Evolutionary conservation across 768 basidiomycete species (phyloP), one percentile per base, ranked within the genome.

Genomic region (Tephrocybe sp.): DNA sequence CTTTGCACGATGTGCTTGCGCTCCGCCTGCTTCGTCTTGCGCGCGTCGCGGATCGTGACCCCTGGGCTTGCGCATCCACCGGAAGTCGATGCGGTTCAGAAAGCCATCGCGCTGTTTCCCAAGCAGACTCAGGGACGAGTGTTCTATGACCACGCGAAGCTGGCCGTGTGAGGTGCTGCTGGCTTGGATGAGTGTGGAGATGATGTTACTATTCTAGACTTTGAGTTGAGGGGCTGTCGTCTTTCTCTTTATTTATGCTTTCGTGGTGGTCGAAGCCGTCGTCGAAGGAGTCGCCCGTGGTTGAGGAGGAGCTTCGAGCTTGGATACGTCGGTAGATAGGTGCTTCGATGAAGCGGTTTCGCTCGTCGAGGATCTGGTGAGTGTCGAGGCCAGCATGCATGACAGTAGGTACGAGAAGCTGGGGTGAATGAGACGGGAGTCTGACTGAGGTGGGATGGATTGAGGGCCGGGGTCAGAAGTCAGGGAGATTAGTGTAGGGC

Each of bases 1-100:
- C 98, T 87, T 61, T 98, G 94, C 57, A 95, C 94, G 63, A 96
- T 80, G 62, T 99, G 97, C 65, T 96, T 94, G 73, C 92, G 81
- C 70, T 99, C 97, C 5, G 88, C 79, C 52, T 84, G 81, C 68
- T 98, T 96, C 1, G 92, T 95, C 68, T 79, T 79, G 39, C 92
- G 86, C 22, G 92, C 92, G 63, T 98, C 95, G 16, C 92, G 85
- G 45, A 96, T 75, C 5, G 84, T 85, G n/a, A n/a, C n/a, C n/a
- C n/a, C n/a, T n/a, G 3, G 88, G 89, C 62, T 94, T 96, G 56
- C 92, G 83, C 39, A 80, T 78, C 22, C 91, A 82, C 20, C 93
- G 85, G 82, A 96, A 97, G 63, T 94, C 92, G 10, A 85, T 78
- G 35, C 96, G 89, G 70, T 97, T 96, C 54, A 92, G 80, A 1